A percentile compares a stretch with the other conserved stretches of the same genome.
These are phyloP conservation scores for Chlamydomonas reinhardtii DNA, from an alignment of 163 green algal genomes.

Conservation along the genomic window DNA sequence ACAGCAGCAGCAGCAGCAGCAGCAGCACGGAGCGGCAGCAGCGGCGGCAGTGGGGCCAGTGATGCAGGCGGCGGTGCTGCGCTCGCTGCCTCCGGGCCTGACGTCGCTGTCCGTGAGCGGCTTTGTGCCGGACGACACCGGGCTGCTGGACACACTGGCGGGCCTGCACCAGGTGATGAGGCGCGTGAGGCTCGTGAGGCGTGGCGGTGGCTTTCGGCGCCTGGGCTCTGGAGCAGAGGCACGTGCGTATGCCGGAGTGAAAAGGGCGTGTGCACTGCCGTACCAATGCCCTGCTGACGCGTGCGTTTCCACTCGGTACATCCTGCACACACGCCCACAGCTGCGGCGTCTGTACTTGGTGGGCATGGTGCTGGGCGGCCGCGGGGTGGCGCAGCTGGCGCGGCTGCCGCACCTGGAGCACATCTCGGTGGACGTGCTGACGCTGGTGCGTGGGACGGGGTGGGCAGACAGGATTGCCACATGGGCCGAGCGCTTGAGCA, in stretches of 20 bases:
- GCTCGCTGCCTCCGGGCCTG: not conserved
- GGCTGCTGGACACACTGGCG: constrained; percentile 4
- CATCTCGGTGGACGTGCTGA: not conserved
- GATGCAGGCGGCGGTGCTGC: not conserved
- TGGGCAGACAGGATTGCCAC: no score
- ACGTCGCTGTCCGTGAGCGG: not conserved
- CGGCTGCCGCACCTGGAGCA: not conserved
- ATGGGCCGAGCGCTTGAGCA: no score
- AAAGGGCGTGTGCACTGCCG: no score
- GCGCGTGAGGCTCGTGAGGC: no score
- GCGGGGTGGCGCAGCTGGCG: not conserved
- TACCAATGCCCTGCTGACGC: no score
- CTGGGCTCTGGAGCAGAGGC: no score
- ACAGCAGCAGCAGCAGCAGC: no score
- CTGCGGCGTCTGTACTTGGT: not conserved
- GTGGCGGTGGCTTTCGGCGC: no score
- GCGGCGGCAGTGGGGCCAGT: no score
- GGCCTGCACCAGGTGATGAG: not conserved
- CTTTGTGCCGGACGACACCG: not conserved
- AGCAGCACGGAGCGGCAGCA: no score
- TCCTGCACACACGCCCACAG: not conserved
- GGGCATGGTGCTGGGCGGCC: not conserved
- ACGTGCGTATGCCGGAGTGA: no score
- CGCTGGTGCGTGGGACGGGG: not conserved
- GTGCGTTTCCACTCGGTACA: not conserved